phyloP scores from a whole-genome alignment of 352 stramenopile species.

The Pythium volutum region DNA sequence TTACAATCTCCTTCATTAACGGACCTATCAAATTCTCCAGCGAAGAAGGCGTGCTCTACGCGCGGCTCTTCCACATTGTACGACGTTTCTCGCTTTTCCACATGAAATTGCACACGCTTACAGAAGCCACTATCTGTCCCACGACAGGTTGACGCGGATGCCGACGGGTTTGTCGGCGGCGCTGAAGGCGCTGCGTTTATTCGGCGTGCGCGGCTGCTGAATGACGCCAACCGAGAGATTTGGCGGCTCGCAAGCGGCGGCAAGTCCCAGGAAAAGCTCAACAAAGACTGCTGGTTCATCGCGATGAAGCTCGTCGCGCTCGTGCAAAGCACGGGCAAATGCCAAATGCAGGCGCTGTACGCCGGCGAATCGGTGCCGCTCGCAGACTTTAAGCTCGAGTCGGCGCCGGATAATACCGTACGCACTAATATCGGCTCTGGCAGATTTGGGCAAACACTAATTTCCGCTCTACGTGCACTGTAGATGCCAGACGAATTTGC shows the following conservation, averaged over 20 bases:
- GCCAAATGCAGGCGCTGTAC: slow-evolving; percentile 82
- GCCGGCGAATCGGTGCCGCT: slow-evolving; percentile 62
- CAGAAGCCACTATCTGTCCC: background rate
- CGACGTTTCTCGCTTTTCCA: background rate
- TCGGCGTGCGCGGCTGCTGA: slow-evolving; percentile 67
- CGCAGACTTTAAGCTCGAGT: slow-evolving; percentile 79
- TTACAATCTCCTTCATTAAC: slow-evolving; percentile 77
- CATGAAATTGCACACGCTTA: background rate
- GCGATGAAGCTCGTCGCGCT: slow-evolving; percentile 89
- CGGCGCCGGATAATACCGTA: slow-evolving; percentile 72
- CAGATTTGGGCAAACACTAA: background rate
- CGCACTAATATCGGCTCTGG: background rate
- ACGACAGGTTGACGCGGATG: slow-evolving; percentile 68
- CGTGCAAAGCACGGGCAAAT: slow-evolving; percentile 80
- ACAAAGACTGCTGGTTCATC: slow-evolving; percentile 89
- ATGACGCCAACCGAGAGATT: slow-evolving; percentile 87
- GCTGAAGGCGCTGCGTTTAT: slow-evolving; percentile 80
- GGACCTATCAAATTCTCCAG: slow-evolving; percentile 84
- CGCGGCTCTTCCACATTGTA: slow-evolving; percentile 83
- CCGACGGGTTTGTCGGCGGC: slow-evolving; percentile 72
- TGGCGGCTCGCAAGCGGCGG: slow-evolving; percentile 86
- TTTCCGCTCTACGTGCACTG: background rate
- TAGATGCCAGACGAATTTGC: slow-evolving; percentile 52
- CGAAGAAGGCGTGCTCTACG: slow-evolving; percentile 79
- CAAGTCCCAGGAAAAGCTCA: slow-evolving; percentile 83